Evolutionary conservation across 805 yeast genomes (phyloP).

Genomic region (Saturnispora serradocipensis): DNA sequence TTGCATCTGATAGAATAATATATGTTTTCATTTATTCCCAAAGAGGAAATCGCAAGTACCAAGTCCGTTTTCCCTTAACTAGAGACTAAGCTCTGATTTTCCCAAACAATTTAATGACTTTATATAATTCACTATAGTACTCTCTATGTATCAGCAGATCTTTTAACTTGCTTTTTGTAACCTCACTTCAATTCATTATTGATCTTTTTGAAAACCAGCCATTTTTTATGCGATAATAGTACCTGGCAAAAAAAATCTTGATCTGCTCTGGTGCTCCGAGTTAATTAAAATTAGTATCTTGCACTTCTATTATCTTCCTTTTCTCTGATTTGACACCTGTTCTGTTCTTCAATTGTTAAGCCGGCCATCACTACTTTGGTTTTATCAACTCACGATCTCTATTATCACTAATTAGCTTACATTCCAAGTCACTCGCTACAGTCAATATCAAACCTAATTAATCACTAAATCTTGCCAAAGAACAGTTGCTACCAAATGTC

Average conservation of each 20-base stretch:
- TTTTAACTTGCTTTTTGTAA: not conserved
- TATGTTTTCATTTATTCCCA: not conserved
- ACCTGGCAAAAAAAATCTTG: not conserved
- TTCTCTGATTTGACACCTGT: not conserved
- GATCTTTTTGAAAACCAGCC: not conserved
- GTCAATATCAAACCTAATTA: not conserved
- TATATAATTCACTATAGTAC: not conserved
- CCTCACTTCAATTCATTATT: not conserved
- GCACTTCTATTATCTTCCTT: not conserved
- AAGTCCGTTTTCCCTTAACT: not conserved
- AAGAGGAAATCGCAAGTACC: not conserved
- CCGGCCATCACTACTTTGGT: not conserved
- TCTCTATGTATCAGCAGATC: not conserved
- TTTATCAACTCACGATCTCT: not conserved
- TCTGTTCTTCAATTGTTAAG: not conserved
- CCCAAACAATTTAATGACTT: not conserved
- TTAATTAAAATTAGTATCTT: not conserved
- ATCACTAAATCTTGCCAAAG: not conserved
- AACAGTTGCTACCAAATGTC: not conserved
- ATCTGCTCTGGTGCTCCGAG: slow-evolving; percentile 1
- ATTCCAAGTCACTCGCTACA: not conserved
- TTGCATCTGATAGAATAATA: not conserved
- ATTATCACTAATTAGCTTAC: not conserved
- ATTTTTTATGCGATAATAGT: not conserved
- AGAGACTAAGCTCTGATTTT: not conserved